Conservation (phyloP, 2,329 filamentous ascomycete genomes). For the Pseudocercospora fuligena region DNA sequence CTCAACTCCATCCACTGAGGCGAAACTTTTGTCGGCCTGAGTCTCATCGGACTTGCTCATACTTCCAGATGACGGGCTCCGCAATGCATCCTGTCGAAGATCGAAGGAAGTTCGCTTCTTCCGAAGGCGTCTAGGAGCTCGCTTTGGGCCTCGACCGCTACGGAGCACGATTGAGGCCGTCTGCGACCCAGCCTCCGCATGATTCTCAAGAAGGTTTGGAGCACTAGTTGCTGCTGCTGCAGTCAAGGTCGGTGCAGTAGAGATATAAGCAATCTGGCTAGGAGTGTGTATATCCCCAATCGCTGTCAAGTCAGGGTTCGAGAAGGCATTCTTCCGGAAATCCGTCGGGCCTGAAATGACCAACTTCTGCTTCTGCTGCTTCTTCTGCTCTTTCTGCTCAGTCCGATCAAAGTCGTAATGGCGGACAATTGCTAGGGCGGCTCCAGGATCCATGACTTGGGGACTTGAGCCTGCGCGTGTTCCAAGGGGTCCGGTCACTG, state of each 20-base stretch:
- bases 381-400: not conserved
- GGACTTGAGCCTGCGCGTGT: not conserved
- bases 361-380: not conserved
- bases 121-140: not conserved
- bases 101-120: not conserved
- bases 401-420: not conserved
- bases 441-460: conserved; percentile 3
- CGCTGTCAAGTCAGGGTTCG: not conserved
- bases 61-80: not conserved
- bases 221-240: not conserved
- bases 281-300: too few relatives aligned
- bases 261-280: not conserved
- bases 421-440: not conserved
- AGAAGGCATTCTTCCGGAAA: not conserved
- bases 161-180: not conserved
- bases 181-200: not conserved
- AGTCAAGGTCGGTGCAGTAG: not conserved
- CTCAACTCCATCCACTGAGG: not conserved
- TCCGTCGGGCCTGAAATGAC: not conserved
- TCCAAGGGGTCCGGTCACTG: not conserved
- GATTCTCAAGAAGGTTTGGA: not conserved
- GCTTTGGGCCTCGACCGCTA: not conserved
- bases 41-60: not conserved
- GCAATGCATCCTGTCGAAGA: not conserved
- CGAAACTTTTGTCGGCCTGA: not conserved